A percentile compares a stretch with the other conserved stretches of the same genome.
phyloP scores from a whole-genome alignment of 225 moss, liverwort and hornwort genomes.

The Marchantia polymorpha region DNA sequence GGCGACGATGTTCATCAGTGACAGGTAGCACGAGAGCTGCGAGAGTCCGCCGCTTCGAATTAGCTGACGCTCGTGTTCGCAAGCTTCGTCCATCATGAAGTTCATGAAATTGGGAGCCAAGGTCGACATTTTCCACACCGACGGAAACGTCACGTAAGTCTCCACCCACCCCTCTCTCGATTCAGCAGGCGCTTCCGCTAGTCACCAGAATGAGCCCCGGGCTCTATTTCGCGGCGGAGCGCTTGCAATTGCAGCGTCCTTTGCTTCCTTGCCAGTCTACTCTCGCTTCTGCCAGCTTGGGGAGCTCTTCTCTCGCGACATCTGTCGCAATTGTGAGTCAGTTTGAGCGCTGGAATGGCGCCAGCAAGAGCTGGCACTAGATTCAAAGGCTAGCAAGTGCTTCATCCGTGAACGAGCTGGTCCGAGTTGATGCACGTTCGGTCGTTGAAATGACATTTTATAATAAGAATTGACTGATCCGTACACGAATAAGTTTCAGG shows the following conservation, averaged over 20 bases:
- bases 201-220: no score
- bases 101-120: conserved; percentile 86
- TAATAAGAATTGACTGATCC: not conserved
- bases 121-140: conserved; percentile 63
- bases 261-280: no score
- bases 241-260: no score
- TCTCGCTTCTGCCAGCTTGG: no score
- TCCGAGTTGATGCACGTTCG: not conserved
- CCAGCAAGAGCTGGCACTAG: no score
- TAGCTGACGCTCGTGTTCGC: not conserved
- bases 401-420: not conserved
- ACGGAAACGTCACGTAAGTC: conserved; percentile 62
- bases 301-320: no score
- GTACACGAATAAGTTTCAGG: not conserved
- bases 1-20: conserved; percentile 8
- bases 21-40: not conserved
- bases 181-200: no score
- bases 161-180: not conserved
- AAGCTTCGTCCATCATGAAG: conserved; percentile 52
- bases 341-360: no score
- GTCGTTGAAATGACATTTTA: not conserved
- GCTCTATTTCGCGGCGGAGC: no score
- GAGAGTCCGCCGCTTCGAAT: not conserved
- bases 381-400: no score
- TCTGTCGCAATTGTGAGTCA: no score